These are phyloP conservation scores for Fusarium abutilonis DNA, from an alignment of 2,329 filamentous ascomycete species.

Conservation along the genomic window DNA sequence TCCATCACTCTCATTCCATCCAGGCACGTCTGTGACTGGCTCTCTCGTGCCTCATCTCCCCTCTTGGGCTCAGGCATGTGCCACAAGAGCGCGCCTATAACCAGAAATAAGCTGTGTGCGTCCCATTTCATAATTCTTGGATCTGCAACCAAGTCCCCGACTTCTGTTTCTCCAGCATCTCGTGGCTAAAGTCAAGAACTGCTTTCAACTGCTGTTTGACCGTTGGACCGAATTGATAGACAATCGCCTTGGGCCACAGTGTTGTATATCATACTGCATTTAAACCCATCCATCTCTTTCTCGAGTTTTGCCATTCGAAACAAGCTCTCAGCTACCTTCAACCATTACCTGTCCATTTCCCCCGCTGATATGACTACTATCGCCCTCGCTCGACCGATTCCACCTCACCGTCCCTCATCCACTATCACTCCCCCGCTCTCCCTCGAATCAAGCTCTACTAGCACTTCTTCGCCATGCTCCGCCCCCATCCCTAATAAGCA, in stretches of 20 bases:
- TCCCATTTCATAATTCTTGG: conserved; percentile 27
- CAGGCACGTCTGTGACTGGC: conserved; percentile 28
- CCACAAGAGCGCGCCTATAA: conserved; percentile 28
- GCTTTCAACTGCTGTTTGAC: conserved; percentile 23
- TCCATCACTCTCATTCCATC: conserved; percentile 20
- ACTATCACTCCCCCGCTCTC: conserved; percentile 56
- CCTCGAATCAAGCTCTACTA: conserved; percentile 47
- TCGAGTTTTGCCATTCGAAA: conserved; percentile 20
- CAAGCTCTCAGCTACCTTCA: background rate
- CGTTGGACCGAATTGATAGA: conserved; percentile 14
- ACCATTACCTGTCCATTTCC: background rate
- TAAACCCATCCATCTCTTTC: conserved; percentile 18
- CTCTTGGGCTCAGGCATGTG: conserved; percentile 38
- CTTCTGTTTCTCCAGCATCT: conserved; percentile 27
- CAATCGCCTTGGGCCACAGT: conserved; percentile 16
- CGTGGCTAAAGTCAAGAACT: conserved; percentile 26
- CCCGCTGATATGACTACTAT: conserved; percentile 62
- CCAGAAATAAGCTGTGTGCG: conserved; percentile 39
- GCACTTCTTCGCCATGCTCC: conserved; percentile 44
- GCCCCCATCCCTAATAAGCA: conserved; percentile 84
- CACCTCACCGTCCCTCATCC: conserved; percentile 57
- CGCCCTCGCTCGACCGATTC: conserved; percentile 60
- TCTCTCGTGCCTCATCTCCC: conserved; percentile 28
- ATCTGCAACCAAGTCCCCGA: conserved; percentile 25
- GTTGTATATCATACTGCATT: conserved; percentile 29